phyloP scores from a whole-genome alignment of 495 filamentous ascomycete species.

The Neohortaea acidophila region DNA sequence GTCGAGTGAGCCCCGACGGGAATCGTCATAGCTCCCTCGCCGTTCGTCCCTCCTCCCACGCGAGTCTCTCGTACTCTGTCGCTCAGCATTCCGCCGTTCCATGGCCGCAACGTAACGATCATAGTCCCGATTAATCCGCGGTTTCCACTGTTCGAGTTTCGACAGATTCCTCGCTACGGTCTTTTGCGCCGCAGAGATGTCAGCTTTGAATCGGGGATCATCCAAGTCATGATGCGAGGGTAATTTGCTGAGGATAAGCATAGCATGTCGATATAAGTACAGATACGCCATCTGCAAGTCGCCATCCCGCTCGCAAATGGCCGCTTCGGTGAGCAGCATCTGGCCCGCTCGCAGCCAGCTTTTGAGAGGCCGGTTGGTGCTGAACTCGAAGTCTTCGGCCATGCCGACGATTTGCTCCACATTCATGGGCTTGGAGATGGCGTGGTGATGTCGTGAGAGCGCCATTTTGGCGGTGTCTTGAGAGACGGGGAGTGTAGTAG shows the following conservation, averaged over 20 bases:
- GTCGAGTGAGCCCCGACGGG: not conserved
- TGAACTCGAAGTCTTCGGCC: conserved; percentile 67
- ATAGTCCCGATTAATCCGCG: conserved; percentile 50
- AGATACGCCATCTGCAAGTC: conserved; percentile 79
- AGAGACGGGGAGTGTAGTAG: too few species aligned
- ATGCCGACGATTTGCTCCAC: conserved; percentile 54
- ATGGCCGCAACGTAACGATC: conserved; percentile 44
- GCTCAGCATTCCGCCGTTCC: conserved; percentile 23
- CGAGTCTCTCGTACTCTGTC: conserved; percentile 19
- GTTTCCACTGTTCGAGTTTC: conserved; percentile 50
- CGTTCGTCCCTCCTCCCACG: not conserved
- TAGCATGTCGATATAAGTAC: conserved; percentile 66
- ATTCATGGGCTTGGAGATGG: conserved; percentile 40
- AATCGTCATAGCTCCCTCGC: not conserved
- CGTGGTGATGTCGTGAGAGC: conserved; percentile 7
- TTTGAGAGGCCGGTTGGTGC: conserved; percentile 51
- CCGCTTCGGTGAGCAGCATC: conserved; percentile 54
- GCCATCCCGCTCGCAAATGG: conserved; percentile 70
- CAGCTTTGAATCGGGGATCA: conserved; percentile 33
- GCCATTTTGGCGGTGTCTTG: too few species aligned
- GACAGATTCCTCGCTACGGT: conserved; percentile 39
- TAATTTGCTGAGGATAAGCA: conserved; percentile 36
- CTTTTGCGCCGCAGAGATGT: conserved; percentile 35
- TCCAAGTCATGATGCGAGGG: conserved; percentile 31
- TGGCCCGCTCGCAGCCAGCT: conserved; percentile 67